phyloP scores from a whole-genome alignment of 2,329 filamentous ascomycete genomes.

The Alternaria postmessia region DNA sequence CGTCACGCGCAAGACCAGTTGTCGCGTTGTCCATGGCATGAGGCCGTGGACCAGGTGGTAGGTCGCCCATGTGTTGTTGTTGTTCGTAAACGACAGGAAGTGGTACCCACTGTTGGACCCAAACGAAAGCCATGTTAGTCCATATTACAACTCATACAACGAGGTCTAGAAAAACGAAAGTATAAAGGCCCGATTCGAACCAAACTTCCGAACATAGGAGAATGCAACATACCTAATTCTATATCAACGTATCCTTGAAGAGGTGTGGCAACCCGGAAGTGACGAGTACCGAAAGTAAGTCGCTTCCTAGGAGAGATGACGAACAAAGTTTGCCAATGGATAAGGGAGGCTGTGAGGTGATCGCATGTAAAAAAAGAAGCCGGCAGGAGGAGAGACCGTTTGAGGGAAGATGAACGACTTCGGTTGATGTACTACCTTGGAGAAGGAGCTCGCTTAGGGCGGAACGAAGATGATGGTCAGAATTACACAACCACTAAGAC shows the following conservation, averaged over 20 bases:
- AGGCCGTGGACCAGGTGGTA: conserved; percentile 41
- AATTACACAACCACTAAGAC: conserved; percentile 46
- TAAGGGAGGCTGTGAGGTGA: conserved; percentile 37
- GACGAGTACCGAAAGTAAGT: conserved; percentile 38
- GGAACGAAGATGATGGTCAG: conserved; percentile 49
- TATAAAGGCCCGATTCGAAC: conserved; percentile 22
- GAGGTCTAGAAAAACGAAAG: conserved; percentile 31
- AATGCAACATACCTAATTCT: conserved; percentile 46
- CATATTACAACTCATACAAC: conserved; percentile 40
- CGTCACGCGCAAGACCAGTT: conserved; percentile 40
- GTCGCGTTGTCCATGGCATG: conserved; percentile 43
- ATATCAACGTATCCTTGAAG: conserved; percentile 38
- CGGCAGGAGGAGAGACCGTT: conserved; percentile 34
- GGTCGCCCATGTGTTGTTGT: conserved; percentile 50
- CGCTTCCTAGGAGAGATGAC: conserved; percentile 28
- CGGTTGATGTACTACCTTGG: conserved; percentile 39
- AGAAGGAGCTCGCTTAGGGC: conserved; percentile 48
- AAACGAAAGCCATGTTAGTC: conserved; percentile 54
- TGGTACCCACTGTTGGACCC: conserved; percentile 55
- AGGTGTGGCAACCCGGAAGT: conserved; percentile 46
- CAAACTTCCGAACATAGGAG: conserved; percentile 18
- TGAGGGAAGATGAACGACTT: conserved; percentile 46
- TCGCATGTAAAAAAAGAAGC: conserved; percentile 50
- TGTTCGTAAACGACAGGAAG: conserved; percentile 50
- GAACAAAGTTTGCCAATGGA: conserved; percentile 44